Evolutionary conservation across 1,139 yeast genomes (phyloP).

Genomic region (Suhomyces bribrorum): DNA sequence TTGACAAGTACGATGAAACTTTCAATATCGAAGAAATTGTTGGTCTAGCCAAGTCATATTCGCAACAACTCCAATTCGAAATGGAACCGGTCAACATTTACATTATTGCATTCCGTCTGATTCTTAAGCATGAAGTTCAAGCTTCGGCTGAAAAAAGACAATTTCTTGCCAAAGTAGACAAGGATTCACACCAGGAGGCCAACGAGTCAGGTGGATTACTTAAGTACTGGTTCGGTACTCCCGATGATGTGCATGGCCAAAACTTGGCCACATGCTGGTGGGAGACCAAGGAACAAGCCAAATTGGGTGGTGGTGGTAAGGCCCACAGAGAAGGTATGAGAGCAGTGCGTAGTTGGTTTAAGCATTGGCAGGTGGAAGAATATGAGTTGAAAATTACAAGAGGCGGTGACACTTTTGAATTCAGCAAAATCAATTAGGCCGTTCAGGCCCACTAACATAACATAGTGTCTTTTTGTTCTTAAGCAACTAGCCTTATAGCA

Average conservation of each 20-base stretch:
- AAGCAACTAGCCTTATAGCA: no score
- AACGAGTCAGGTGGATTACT: slow-evolving; percentile 32
- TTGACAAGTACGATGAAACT: slow-evolving; percentile 21
- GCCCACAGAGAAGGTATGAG: slow-evolving; percentile 31
- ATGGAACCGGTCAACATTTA: slow-evolving; percentile 23
- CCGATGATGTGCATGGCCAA: slow-evolving; percentile 27
- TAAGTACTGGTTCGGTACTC: slow-evolving; percentile 37
- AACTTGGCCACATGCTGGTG: slow-evolving; percentile 41
- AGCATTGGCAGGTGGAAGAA: slow-evolving; percentile 35
- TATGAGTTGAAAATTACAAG: slow-evolving; percentile 18
- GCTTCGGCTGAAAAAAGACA: slow-evolving; percentile 23
- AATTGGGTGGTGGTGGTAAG: slow-evolving; percentile 30
- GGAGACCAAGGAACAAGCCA: slow-evolving; percentile 26
- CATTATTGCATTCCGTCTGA: slow-evolving; percentile 33
- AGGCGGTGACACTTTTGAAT: slow-evolving; percentile 6
- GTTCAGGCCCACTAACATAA: no score
- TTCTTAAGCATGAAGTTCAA: slow-evolving; percentile 26
- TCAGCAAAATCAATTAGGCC: slow-evolving; percentile 1
- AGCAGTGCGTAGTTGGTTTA: slow-evolving; percentile 30
- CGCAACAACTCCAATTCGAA: slow-evolving; percentile 13
- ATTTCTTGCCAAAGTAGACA: slow-evolving; percentile 26
- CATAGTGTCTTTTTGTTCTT: no score
- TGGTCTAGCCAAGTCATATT: slow-evolving; percentile 17
- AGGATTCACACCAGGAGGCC: slow-evolving; percentile 32
- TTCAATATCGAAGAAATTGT: slow-evolving; percentile 27